Conservation (phyloP, 495 filamentous ascomycete genomes). For the Aspergillus avenaceus region DNA sequence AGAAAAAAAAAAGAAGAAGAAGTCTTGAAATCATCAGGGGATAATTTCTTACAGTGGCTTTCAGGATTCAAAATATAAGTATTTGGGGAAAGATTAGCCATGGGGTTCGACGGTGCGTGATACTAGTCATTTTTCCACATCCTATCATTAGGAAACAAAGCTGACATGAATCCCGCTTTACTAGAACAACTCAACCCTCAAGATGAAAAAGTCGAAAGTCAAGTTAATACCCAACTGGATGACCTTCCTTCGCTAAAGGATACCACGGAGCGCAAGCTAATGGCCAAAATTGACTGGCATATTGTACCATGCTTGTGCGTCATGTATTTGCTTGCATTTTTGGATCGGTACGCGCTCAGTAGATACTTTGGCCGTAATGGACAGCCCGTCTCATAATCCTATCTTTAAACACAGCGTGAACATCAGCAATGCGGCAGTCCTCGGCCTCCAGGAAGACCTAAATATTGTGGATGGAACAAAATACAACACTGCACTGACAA, state of each 20-base stretch:
- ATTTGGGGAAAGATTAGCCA: neutral
- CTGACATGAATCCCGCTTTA: constrained; percentile 9
- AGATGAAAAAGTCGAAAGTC: constrained; percentile 25
- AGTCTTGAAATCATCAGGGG: too few relatives aligned
- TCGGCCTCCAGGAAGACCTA: constrained; percentile 62
- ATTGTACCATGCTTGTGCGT: constrained; percentile 79
- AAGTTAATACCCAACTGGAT: constrained; percentile 13
- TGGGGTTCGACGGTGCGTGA: constrained; percentile 1
- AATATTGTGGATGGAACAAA: constrained; percentile 50
- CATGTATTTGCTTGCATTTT: constrained; percentile 81
- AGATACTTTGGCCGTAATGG: too few relatives aligned
- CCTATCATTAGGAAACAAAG: neutral
- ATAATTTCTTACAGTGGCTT: too few relatives aligned
- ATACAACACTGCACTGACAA: constrained; percentile 76
- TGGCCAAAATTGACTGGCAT: constrained; percentile 73
- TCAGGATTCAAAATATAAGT: neutral
- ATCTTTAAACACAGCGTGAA: constrained; percentile 48
- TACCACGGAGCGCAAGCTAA: constrained; percentile 68
- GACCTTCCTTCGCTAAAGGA: constrained; percentile 31
- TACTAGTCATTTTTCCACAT: constrained; percentile 4
- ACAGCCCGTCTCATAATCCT: too few relatives aligned
- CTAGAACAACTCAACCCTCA: constrained; percentile 11
- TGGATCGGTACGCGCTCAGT: constrained; percentile 69
- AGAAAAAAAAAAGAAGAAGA: too few relatives aligned
- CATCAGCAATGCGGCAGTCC: constrained; percentile 61